Base-by-base conservation (phyloP, 2,329 filamentous ascomycete genomes). In the Acrocalymma vagum region DNA sequence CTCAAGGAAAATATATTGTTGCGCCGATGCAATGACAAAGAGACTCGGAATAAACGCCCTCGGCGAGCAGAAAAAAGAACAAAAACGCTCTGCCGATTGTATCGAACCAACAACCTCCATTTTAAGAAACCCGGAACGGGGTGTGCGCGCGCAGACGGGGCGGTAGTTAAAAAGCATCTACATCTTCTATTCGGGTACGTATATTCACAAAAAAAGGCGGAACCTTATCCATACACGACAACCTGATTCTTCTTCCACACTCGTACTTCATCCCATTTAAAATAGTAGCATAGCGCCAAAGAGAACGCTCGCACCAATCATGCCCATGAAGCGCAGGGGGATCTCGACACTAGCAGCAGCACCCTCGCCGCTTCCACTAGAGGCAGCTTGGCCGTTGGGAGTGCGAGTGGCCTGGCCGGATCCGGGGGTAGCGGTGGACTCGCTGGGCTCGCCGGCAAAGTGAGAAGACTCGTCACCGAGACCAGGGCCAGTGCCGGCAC, bases 401-500 rank as follows among this genome's bases (percentile, higher is more conserved):
- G 56, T 56, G 30, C 62, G 51, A 5, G 57, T 62, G 18, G 63
- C 46, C 17, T 43, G 29, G n/a, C 62, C 62, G 33, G 61, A 62
- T 17, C 62, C 64, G 15, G 62, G 45, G 3, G 52, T 55, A 15
- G 62, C 64, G 22, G 57, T 62, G 1, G 51, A 50, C 33, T 55
- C 52, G 45, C 59, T 64, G 14, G 61, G 22, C 44, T 60, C 51
- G 11, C 63, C 63, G 25, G 58, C 53, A 29, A 63, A 67, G 48
- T 69, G 65, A 7, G 57, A 62, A 9, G 62, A 82, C 45, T 69
- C 45, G 26, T 82, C 82, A 5, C 45, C 43, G 48, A 86, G 79
- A 58, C 83, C 83, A 14, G 72, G 71, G 4, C 77, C 82, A 20
- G 69, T 72, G 28, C 83, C 83, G 33, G 82, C 81, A 52, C 83